Percentiles rank a stretch among this genome's conserved stretches.
Conservation (phyloP, 805 yeast species). For the Saturnispora besseyi region DNA sequence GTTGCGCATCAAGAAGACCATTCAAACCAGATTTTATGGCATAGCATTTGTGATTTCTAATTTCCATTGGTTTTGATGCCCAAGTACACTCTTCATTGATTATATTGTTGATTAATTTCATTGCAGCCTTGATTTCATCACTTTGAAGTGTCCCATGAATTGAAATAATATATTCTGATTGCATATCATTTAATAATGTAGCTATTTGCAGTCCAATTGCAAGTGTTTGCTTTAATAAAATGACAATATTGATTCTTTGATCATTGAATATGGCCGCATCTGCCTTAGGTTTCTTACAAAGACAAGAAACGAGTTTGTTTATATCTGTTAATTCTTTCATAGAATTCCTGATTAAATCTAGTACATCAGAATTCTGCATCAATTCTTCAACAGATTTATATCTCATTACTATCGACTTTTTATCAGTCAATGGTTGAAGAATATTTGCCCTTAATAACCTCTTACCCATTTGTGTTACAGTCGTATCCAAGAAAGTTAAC, state of each 20-base stretch:
- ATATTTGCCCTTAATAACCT: conserved; percentile 34
- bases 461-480: conserved; percentile 40
- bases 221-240: conserved; percentile 32
- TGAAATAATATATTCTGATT: conserved; percentile 16
- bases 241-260: conserved; percentile 34
- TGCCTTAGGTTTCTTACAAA: conserved; percentile 10
- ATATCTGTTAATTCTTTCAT: conserved; percentile 31
- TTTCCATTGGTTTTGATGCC: conserved; percentile 32
- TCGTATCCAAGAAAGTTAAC: conserved; percentile 30
- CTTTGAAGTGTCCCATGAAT: conserved; percentile 24
- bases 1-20: conserved; percentile 37
- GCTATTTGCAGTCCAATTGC: conserved; percentile 16
- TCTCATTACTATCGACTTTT: conserved; percentile 28
- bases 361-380: conserved; percentile 12
- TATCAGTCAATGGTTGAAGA: conserved; percentile 40
- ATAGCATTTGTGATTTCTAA: conserved; percentile 36
- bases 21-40: conserved; percentile 37
- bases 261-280: conserved; percentile 18
- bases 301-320: conserved; percentile 32
- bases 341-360: conserved; percentile 14
- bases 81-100: conserved; percentile 37
- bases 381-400: conserved; percentile 32
- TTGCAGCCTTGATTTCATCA: conserved; percentile 18
- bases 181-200: conserved; percentile 11
- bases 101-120: conserved; percentile 22